Conservation (phyloP, 169 alveolate genomes). For the Plasmodium coatneyi region DNA sequence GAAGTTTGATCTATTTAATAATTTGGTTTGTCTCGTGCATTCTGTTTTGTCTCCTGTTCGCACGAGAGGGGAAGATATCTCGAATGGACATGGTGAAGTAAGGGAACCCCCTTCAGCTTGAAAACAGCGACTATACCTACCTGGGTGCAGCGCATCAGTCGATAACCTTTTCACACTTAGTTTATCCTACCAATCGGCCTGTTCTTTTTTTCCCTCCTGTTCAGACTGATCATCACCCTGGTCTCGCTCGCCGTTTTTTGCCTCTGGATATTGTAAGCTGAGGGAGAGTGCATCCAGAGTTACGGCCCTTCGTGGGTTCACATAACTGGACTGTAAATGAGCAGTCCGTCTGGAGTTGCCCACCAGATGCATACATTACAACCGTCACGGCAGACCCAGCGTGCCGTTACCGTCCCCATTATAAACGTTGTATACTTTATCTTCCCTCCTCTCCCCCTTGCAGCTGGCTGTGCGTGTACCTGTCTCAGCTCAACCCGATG, state of each 20-base stretch:
- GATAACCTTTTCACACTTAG: not conserved
- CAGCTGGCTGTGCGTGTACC: slow-evolving; percentile 72
- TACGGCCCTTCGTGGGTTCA: no score
- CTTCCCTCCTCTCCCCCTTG: not conserved
- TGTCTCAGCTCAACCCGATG: slow-evolving; percentile 71
- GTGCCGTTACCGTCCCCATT: not conserved
- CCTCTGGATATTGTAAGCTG: slow-evolving; percentile 73
- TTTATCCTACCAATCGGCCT: not conserved
- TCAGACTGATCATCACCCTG: slow-evolving; percentile 47
- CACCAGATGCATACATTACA: not conserved
- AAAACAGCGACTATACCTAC: not conserved
- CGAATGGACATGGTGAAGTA: slow-evolving; percentile 42
- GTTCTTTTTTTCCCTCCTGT: not conserved
- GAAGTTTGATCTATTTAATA: slow-evolving; percentile 27
- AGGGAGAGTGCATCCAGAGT: not conserved
- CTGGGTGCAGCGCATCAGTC: not conserved
- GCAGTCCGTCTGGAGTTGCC: no score
- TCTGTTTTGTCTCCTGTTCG: slow-evolving; percentile 53
- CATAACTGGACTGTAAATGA: no score
- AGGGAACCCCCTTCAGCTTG: not conserved
- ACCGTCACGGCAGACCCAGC: not conserved
- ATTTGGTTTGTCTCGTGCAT: slow-evolving; percentile 69
- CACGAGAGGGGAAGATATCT: slow-evolving; percentile 59
- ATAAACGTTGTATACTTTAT: not conserved
- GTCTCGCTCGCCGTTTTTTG: slow-evolving; percentile 69